Conservation (phyloP, 202 grass and related monocot genomes). For the Alloteropsis angusta region DNA sequence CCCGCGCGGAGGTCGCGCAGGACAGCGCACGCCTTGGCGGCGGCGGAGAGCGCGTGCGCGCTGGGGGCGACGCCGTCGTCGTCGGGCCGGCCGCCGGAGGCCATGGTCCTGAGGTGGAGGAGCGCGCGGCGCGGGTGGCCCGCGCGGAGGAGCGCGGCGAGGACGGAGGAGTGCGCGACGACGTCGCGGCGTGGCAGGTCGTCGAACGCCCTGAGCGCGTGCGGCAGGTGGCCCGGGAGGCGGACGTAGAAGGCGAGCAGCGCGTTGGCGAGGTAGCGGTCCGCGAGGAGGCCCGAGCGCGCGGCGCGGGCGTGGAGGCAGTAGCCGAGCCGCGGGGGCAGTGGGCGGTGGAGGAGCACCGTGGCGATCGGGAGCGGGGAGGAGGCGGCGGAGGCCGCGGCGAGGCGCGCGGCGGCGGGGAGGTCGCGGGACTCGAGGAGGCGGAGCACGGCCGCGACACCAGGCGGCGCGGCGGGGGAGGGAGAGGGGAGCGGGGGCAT, state of each 20-base stretch:
- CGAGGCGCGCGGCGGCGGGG: slow-evolving; percentile 26
- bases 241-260: slow-evolving; percentile 68
- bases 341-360: slow-evolving; percentile 39
- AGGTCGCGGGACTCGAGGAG: slow-evolving; percentile 29
- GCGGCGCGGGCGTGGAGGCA: slow-evolving; percentile 41
- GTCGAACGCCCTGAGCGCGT: slow-evolving; percentile 56
- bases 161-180: slow-evolving; percentile 67
- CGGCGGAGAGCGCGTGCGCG: slow-evolving; percentile 60
- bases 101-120: slow-evolving; percentile 43
- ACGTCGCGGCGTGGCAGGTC: slow-evolving; percentile 58
- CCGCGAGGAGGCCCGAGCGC: slow-evolving; percentile 42
- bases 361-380: slow-evolving; percentile 35
- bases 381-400: slow-evolving; percentile 17
- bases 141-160: slow-evolving; percentile 45
- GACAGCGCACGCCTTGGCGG: slow-evolving; percentile 59
- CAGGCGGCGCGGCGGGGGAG: background rate
- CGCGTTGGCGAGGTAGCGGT: slow-evolving; percentile 60
- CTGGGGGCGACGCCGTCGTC: slow-evolving; percentile 47
- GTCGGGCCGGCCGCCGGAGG: background rate
- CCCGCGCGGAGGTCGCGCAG: slow-evolving; percentile 39
- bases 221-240: slow-evolving; percentile 40
- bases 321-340: slow-evolving; percentile 33
- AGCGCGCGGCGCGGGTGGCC: slow-evolving; percentile 40
- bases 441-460: slow-evolving; percentile 19
- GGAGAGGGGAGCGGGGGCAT: background rate